Evolutionary conservation across 2,329 filamentous ascomycete genomes (phyloP).

Genomic region (Colletotrichum magnum): DNA sequence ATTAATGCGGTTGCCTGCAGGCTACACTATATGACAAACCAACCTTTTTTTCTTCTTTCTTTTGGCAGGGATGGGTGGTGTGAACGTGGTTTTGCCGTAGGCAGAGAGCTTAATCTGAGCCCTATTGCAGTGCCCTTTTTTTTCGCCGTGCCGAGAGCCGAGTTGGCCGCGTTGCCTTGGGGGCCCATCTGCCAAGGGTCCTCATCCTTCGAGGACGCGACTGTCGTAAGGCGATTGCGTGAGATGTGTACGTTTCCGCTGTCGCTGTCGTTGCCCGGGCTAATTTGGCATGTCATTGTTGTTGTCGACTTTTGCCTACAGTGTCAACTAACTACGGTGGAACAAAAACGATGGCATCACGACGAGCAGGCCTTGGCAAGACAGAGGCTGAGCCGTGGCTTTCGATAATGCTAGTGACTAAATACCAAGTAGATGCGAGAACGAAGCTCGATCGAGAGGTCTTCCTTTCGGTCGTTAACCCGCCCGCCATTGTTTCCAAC

Average conservation of each 20-base stretch:
- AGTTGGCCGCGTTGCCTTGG: neutral
- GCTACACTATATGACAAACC: too few relatives aligned
- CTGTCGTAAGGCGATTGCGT: slow-evolving; percentile 19
- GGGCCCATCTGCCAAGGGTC: neutral
- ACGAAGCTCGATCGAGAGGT: neutral
- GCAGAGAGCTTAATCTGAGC: slow-evolving; percentile 19
- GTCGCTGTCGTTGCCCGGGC: neutral
- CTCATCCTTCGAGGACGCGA: neutral
- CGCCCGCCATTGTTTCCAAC: neutral
- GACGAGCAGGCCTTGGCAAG: slow-evolving; percentile 3
- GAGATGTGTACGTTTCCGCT: neutral
- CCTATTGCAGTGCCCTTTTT: neutral
- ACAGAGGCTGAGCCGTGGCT: slow-evolving; percentile 1
- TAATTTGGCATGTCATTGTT: neutral
- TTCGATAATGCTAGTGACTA: neutral
- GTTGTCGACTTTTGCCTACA: neutral
- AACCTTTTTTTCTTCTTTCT: too few relatives aligned
- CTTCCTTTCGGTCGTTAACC: neutral
- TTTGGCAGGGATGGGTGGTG: too few relatives aligned
- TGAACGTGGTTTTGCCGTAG: neutral
- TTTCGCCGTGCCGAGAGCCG: neutral
- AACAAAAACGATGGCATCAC: too few relatives aligned
- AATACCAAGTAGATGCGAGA: neutral
- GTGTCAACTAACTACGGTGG: too few relatives aligned
- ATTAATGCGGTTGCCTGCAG: too few relatives aligned